Evolutionary conservation across 306 rosid species (phyloP), one percentile per base, ranked within the genome.

Genomic region (Lathyrus sativus): DNA sequence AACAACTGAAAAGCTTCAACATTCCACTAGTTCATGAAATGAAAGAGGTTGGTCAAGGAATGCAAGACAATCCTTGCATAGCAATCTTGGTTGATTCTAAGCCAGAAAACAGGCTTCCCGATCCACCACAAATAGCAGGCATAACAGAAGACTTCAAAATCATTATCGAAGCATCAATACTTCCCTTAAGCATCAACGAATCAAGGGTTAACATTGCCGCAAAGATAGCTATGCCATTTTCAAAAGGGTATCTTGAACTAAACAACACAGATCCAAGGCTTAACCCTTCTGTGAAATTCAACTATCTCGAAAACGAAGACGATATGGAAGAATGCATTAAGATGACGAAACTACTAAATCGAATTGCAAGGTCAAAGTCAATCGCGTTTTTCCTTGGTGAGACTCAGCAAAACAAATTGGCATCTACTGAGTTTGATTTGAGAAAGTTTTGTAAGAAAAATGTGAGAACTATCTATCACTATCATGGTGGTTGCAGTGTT

Each of bases 61-160:
- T 88, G 90, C 81, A 81, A 71, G 96, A 90, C 81, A 86, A 83
- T 68, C 96, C 95, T 2, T 74, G 86, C 60, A 78, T 90, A 51
- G 87, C 78, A 41, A 70, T 84, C 9, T 81, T 84, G 7, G 85
- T 80, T 6, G 87, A 86, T 70, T 67, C 86, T 0, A 78, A 71
- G 67, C 88, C 86, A 0, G 70, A 81, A 37, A 80, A 85, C 2
- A 74, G 84, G 62, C 24, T 73, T 7, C 96, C 92, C 24, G 95
- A 90, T 57, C 77, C 95, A 12, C 90, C 91, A 4, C 86, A 79
- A 68, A 84, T 88, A 26, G 92, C 60, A 5, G 96, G 88, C 46
- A 87, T 88, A 72, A 65, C 95, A 15, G 72, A 85, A 49, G 74
- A 86, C 78, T 78, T 82, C 67, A 79, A 79, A 38, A 70, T 82